These are phyloP conservation scores for Rosellinia necatrix DNA, from an alignment of 2,329 filamentous ascomycete genomes.

Conservation along the genomic window DNA sequence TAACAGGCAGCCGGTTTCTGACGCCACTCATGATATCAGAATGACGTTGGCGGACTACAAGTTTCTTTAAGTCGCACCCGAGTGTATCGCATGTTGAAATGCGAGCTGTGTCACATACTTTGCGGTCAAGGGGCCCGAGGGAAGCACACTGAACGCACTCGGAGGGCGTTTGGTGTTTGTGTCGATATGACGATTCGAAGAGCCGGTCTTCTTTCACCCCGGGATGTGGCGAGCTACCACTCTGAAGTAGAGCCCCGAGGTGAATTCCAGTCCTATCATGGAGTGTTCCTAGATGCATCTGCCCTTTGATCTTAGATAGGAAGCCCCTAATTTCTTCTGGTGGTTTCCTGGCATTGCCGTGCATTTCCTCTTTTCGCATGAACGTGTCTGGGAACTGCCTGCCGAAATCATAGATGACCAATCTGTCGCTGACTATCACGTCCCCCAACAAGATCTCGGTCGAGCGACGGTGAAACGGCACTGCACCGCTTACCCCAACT, in stretches of 20 bases:
- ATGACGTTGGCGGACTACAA: conserved; percentile 2
- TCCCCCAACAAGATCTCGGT: conserved; percentile 9
- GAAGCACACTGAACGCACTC: conserved; percentile 5
- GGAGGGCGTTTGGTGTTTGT: background rate
- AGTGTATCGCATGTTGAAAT: conserved; percentile 4
- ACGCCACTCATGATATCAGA: background rate
- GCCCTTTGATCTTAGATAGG: conserved; percentile 6
- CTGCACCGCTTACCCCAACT: conserved; percentile 11
- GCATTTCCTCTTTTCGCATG: background rate
- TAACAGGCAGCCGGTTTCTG: conserved; percentile 20
- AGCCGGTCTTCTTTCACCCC: background rate
- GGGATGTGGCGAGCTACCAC: background rate
- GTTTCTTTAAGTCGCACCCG: background rate
- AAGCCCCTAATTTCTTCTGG: conserved; percentile 1
- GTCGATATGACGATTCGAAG: conserved; percentile 6
- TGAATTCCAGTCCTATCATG: background rate
- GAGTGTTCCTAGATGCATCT: background rate
- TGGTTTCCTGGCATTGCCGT: conserved; percentile 1
- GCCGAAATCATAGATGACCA: conserved; percentile 13
- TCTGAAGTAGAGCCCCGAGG: conserved; percentile 1
- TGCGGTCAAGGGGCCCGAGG: background rate
- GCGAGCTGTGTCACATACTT: conserved; percentile 7
- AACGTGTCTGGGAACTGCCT: conserved; percentile 11
- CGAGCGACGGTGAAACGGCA: background rate
- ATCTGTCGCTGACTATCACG: conserved; percentile 8